Percentiles rank a stretch among this genome's conserved stretches.
These are phyloP conservation scores for Penicillium chermesinum DNA, from an alignment of 495 filamentous ascomycete genomes.

Conservation along the genomic window DNA sequence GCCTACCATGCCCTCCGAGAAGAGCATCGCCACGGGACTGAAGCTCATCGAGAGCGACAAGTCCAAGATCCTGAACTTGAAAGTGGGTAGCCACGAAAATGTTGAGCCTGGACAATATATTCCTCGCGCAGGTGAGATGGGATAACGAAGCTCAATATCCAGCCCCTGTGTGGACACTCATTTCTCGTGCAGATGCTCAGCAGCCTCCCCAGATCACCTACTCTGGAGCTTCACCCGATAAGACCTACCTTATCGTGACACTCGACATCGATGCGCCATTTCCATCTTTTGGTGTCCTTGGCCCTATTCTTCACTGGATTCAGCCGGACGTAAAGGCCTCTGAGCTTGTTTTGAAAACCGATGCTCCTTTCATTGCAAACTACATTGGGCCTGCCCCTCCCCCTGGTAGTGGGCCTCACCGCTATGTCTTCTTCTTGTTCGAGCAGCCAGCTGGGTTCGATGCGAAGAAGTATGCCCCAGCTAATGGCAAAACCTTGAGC, in stretches of 20 bases:
- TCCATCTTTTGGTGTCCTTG: constrained; percentile 34
- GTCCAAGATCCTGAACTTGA: constrained; percentile 30
- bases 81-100: constrained; percentile 19
- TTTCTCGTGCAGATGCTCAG: constrained; percentile 25
- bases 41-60: constrained; percentile 30
- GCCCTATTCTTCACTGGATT: constrained; percentile 47
- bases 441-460: constrained; percentile 50
- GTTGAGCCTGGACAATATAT: constrained; percentile 29
- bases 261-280: constrained; percentile 53
- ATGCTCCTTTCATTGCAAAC: constrained; percentile 34
- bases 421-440: constrained; percentile 54
- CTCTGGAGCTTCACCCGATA: constrained; percentile 11
- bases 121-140: constrained; percentile 25
- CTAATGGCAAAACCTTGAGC: constrained; percentile 37
- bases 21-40: constrained; percentile 24
- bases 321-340: constrained; percentile 39
- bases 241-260: constrained; percentile 41
- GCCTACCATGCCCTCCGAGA: constrained; percentile 28
- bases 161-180: neutral
- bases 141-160: too few relatives aligned
- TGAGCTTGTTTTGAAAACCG: constrained; percentile 13
- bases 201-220: constrained; percentile 24
- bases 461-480: constrained; percentile 37
- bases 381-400: constrained; percentile 51
- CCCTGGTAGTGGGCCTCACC: constrained; percentile 45